Conservation (phyloP, 164 flowering plant genomes). For the Liriodendron chinense region DNA sequence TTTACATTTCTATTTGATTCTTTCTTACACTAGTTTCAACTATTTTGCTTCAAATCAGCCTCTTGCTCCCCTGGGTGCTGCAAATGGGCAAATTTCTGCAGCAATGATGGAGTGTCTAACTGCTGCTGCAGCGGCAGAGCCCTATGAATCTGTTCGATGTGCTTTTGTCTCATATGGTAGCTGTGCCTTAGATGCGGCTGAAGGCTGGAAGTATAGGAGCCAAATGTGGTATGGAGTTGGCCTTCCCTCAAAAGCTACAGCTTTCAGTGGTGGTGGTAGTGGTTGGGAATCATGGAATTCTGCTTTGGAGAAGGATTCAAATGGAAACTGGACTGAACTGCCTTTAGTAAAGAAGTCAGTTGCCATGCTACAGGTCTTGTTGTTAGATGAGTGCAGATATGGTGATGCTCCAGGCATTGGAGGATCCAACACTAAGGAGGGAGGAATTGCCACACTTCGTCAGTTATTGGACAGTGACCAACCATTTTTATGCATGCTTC, state of each 20-base stretch:
- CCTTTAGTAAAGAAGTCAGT: conserved; percentile 88
- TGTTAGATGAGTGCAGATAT: conserved; percentile 94
- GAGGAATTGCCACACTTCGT: conserved; percentile 89
- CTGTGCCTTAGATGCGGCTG: conserved; percentile 74
- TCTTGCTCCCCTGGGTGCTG: conserved; percentile 95
- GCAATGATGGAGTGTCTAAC: conserved; percentile 88
- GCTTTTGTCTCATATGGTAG: conserved; percentile 98
- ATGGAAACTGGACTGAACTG: conserved; percentile 95
- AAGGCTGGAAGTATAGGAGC: conserved; percentile 96
- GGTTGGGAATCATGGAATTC: conserved; percentile 91
- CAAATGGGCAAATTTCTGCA: conserved; percentile 86
- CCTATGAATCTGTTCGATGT: conserved; percentile 95
- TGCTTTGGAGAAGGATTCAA: conserved; percentile 75
- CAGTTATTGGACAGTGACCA: conserved; percentile 97
- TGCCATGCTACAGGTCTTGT: conserved; percentile 87
- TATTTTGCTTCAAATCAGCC: conserved; percentile 41
- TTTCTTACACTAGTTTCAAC: neutral
- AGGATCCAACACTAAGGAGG: conserved; percentile 98
- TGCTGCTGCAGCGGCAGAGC: conserved; percentile 99
- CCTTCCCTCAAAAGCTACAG: conserved; percentile 46
- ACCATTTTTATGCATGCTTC: conserved; percentile 96
- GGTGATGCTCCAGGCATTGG: conserved; percentile 88
- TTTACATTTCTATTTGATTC: neutral
- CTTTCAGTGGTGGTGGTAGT: conserved; percentile 93
- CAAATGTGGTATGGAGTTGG: conserved; percentile 95